Base-by-base conservation (phyloP, 2,329 filamentous ascomycete species). In the Mycosphaerella sp. region DNA sequence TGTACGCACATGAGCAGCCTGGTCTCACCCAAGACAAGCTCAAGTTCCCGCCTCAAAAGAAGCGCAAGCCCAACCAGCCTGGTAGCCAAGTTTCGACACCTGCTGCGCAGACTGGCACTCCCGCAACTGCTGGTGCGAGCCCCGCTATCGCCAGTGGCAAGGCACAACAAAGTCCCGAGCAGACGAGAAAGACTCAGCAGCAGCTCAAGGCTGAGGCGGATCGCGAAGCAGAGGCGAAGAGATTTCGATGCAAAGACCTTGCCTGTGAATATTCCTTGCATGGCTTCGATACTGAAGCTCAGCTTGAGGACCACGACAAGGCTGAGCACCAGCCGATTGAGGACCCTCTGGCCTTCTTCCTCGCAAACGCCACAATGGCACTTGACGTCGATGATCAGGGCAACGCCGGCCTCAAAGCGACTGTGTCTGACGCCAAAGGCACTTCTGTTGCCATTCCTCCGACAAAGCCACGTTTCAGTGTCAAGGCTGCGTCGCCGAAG, bases 21-120 rank as follows among this genome's bases (percentile, higher is more conserved):
- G 73, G 75, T 47, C 73, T 83, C 46, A 80, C 76, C 4, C 74
- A 76, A 9, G 78, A 80, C 48, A 79, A 82, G 58, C 73, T 85
- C 45, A 78, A 80, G 45, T 68, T 84, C 23, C 81, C 81, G 14
- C 74, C 77, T 2, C 72, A 74, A 53, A 84, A 83, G 72, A 79
- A 75, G 62, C 74, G 76, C 50, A 82, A 80, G 71, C 67, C 72
- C 34, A 72, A 72, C 38, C 64, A 66, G 23, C 49, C 64, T 5
- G 68, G 64, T 32, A 76, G 70, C 53, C 68, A 72, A 41, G 68
- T 65, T 1, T 72, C 73, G 4, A 76, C 74, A 2, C 70, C 71
- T 12, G 67, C 62, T n/a, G 65, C 60, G 9, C 62, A 65, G 44
- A 59, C 58, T 4, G 62, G 55, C 17, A 69, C 66, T 9, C 72